Conservation (phyloP, 495 filamentous ascomycete genomes). For the Chaetomium fimeti region DNA sequence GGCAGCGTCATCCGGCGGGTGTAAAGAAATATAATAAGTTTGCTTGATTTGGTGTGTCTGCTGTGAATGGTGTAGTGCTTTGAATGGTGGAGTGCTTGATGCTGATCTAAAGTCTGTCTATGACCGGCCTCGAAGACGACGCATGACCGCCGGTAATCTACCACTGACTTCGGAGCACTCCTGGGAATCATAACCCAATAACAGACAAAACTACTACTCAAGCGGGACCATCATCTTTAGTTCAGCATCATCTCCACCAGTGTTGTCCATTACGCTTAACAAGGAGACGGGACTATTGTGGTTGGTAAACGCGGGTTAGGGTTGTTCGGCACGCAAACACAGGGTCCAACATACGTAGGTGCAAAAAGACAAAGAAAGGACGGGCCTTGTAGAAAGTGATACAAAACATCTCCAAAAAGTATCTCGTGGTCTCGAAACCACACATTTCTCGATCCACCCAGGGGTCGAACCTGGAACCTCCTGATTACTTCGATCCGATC, state of each 20-base stretch:
- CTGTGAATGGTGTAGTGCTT: too few species aligned
- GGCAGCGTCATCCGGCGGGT: neutral
- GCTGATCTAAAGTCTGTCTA: neutral
- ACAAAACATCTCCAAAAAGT: too few species aligned
- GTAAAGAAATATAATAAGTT: slow-evolving; percentile 15
- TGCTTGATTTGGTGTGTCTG: neutral
- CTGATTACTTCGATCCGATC: neutral
- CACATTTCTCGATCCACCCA: neutral
- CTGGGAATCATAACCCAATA: too few species aligned
- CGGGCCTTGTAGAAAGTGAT: neutral
- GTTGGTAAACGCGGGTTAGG: slow-evolving; percentile 1
- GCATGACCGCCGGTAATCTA: too few species aligned
- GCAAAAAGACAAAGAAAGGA: neutral
- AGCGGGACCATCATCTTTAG: neutral
- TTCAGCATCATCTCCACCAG: too few species aligned
- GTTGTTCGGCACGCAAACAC: neutral
- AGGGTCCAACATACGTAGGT: too few species aligned
- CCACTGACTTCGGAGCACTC: too few species aligned
- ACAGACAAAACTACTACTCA: neutral
- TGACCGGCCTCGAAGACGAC: too few species aligned
- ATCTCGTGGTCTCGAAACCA: too few species aligned
- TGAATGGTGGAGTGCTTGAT: neutral
- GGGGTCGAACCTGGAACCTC: neutral
- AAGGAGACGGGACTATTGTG: neutral
- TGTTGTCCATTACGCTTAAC: neutral